Conservation (phyloP, 2,329 filamentous ascomycete species). For the Aspergillus fructus region DNA sequence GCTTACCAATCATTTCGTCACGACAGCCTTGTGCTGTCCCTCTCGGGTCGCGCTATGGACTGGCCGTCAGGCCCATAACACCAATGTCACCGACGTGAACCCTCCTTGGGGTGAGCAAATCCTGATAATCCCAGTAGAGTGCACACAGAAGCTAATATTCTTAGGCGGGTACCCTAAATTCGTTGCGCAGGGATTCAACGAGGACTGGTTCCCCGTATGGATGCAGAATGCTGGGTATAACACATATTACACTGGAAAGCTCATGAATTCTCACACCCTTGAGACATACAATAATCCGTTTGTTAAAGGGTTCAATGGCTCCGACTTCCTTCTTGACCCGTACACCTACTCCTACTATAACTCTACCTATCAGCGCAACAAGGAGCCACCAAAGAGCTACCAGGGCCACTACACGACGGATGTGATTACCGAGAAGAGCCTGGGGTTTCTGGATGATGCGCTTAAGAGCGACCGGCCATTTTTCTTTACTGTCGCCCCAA, state of each 20-base stretch:
- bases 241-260: conserved; percentile 67
- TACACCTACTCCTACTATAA: conserved; percentile 67
- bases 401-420: conserved; percentile 58
- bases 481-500: conserved; percentile 65
- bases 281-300: conserved; percentile 61
- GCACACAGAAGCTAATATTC: conserved; percentile 29
- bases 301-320: conserved; percentile 60
- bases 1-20: conserved; percentile 60
- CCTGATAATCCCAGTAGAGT: not conserved
- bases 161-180: conserved; percentile 61
- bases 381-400: conserved; percentile 53
- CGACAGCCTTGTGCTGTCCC: conserved; percentile 65
- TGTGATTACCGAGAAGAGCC: conserved; percentile 56
- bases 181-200: conserved; percentile 62
- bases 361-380: conserved; percentile 60
- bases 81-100: conserved; percentile 58
- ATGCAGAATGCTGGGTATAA: conserved; percentile 67
- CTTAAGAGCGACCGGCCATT: conserved; percentile 59
- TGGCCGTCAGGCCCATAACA: conserved; percentile 65
- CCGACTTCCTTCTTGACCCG: conserved; percentile 63
- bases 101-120: conserved; percentile 25
- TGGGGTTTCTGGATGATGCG: conserved; percentile 62
- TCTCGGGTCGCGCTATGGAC: conserved; percentile 64
- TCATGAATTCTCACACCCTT: conserved; percentile 65
- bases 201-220: conserved; percentile 69